Base-by-base conservation (phyloP, 441 rosid species). In the Gossypium davidsonii region DNA sequence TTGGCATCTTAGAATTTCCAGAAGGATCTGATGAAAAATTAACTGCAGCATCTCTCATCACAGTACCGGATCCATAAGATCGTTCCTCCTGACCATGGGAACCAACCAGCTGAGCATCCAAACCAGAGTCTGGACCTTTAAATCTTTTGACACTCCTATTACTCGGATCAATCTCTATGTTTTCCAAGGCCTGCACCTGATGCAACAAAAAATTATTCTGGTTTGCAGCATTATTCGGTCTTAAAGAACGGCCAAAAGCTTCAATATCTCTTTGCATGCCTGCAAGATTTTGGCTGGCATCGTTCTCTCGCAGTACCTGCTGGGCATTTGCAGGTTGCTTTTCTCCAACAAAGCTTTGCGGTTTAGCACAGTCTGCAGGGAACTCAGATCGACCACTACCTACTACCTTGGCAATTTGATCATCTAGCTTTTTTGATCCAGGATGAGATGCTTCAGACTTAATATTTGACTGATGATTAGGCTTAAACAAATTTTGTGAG, bases 231-330 rank as follows among this genome's bases (percentile, higher is more conserved):
- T 78, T 80, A 61, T 77, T 83, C 57, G 85, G 81, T 67, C 79
- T 77, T 74, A 85, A 82, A 72, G 88, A 83, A 31, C 73, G 80
- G 46, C 80, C 90, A 82, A 80, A 81, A 60, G 90, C 83, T 83
- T 85, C 90, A 76, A 80, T 79, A 64, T 85, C 85, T 67, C 75
- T 82, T 76, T 83, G 87, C 25, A 79, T 76, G 73, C 78, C 71
- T 67, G 78, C 70, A 59, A 77, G 64, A 77, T 78, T 78, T 72
- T 77, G 72, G 34, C 76, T 49, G 62, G 51, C 74, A 67, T 73
- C 77, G 56, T 61, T 82, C 57, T 62, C 84, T 12, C 75, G 72
- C 44, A 74, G 71, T 17, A 69, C 64, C 55, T 75, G 85, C 73
- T 37, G 77, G 49, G 76, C 82, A 56, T 79, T 82, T 46, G 49